Base-by-base conservation (phyloP, 2,329 filamentous ascomycete genomes). In the Cryoendolithus antarcticus region DNA sequence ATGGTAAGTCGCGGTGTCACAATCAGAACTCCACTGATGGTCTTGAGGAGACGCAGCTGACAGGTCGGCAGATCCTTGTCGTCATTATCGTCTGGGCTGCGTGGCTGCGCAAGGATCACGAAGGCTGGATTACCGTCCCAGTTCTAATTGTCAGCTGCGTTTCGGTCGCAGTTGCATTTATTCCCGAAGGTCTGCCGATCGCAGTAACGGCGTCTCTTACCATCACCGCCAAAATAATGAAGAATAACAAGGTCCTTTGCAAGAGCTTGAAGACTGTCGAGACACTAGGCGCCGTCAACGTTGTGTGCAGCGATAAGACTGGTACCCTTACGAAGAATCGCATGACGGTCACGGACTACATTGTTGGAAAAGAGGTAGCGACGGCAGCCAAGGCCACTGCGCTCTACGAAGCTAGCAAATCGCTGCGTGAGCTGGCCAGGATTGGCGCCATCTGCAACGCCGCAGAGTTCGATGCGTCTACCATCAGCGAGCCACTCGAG, bases 71-170 rank as follows among this genome's bases (percentile, higher is more conserved):
- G 24, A 27, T 27, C 24, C 36, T 44, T 32, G 35, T 44, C 0
- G 69, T 72, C 12, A 48, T 67, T 1, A 55, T 72, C 33, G 65
- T 66, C 1, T 72, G 64, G 64, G 48, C 55, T 4, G 61, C 53
- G 2, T 67, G 64, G 64, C 48, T 67, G 2, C 52, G 60, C 0
- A 46, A 46, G 4, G 56, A 64, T 4, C 62, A 67, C 35, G 40
- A 37, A 2, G 46, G 29, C 0, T 67, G 57, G 53, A 63, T 68
- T 55, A 61, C 56, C 24, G 62, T 66, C 5, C 62, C 63, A 12
- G 57, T 56, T 0, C 66, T 67, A 59, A 52, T 68, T 1, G 63
- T 65, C 52, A 62, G 66, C n/a, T 62, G 64, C 38, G 66, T 68
- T 59, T 62, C 62, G 10, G 64, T 43, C 12, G 52, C 52, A 3